phyloP scores from a whole-genome alignment of 768 basidiomycete genomes.

The Fistulinella prunicolor region DNA sequence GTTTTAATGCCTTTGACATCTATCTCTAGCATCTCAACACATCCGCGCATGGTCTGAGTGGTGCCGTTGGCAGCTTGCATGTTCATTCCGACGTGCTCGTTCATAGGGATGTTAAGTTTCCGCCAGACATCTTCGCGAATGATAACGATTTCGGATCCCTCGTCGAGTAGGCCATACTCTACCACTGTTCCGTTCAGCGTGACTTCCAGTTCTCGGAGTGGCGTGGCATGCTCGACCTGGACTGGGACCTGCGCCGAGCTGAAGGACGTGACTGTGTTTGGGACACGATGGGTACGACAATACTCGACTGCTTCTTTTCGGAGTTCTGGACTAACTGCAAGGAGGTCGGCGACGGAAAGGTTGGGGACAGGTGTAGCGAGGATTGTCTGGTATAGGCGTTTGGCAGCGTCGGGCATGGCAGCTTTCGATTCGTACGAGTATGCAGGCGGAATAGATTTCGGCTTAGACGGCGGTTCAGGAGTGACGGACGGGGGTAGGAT shows the following conservation, averaged over 20 bases:
- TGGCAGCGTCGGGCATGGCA: no score
- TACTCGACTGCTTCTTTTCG: constrained; percentile 3
- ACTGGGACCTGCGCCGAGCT: not conserved
- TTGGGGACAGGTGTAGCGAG: not conserved
- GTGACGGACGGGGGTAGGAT: no score
- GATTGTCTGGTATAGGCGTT: constrained; percentile 1
- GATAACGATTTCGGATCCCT: constrained; percentile 26
- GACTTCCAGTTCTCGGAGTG: not conserved
- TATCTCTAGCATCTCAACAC: constrained; percentile 8
- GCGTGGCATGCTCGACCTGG: constrained; percentile 6
- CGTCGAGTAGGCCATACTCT: not conserved
- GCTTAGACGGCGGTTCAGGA: no score
- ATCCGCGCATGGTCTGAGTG: not conserved
- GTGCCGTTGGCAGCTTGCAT: constrained; percentile 25
- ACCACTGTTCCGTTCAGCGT: not conserved
- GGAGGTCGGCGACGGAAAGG: constrained; percentile 9
- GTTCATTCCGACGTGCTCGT: constrained; percentile 12
- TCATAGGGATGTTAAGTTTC: constrained; percentile 9
- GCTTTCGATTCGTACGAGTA: no score
- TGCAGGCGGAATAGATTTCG: no score
- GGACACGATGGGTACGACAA: no score
- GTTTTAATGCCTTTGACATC: constrained; percentile 17
- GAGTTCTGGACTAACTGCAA: constrained; percentile 17
- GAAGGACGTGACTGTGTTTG: not conserved
- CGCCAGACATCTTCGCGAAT: constrained; percentile 18